Base-by-base conservation (phyloP, 2,329 filamentous ascomycete genomes). In the Aureobasidium vineae region DNA sequence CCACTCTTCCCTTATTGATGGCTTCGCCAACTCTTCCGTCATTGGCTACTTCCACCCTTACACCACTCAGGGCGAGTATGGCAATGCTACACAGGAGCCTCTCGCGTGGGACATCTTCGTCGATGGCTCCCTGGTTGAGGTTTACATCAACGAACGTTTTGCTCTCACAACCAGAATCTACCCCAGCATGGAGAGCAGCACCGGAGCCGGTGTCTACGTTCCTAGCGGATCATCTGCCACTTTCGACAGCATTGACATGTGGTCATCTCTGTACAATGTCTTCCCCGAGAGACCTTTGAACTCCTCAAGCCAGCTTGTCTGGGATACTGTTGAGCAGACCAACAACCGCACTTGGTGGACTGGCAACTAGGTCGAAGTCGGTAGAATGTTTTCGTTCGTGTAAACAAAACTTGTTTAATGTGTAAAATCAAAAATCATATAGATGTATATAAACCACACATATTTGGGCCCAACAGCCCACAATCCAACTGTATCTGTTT, bases 11-110 rank as follows among this genome's bases (percentile, higher is more conserved):
- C 72, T 72, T 2, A 78, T 83, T 64, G 69, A 70, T 3, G 73
- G 78, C 47, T 81, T 81, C 68, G 74, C 75, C 67, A 80, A 79
- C 69, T 76, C 75, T 45, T 80, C 79, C 21, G 78, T 81, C 64
- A 74, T 77, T 6, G 80, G 79, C 13, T 81, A 80, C 71, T 82
- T 81, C 73, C 74, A 78, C 63, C 79, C 80, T 3, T 81, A 81
- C 74, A 78, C 76, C 5, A 45, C 53, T 1, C 40, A 52, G 11
- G 70, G 72, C 40, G 73, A 72, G 1, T 70, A 69, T 26, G 66
- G 70, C 40, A 68, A 68, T n/a, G 68, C 68, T 5, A 63, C 70
- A 40, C 63, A 61, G 0, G 81, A 83, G 70, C 72, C 75, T 21
- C 73, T 82, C 38, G 70, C 72, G 6, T 77, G 82, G 73, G 73